Evolutionary conservation across 352 stramenopile species (phyloP).

Genomic region (Nothophytophthora sp.): DNA sequence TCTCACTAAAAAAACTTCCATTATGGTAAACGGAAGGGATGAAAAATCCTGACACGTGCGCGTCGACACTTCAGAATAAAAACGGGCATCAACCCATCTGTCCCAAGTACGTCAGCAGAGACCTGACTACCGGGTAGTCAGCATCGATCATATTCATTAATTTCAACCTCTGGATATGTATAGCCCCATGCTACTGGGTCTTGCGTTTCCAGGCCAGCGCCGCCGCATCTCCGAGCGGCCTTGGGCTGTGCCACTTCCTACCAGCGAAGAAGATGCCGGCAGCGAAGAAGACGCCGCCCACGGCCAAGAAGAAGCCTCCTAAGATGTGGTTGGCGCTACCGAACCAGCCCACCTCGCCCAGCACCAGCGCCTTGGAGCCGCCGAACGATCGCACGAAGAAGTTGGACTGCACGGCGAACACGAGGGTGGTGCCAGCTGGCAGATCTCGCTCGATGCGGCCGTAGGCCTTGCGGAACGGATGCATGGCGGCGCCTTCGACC

Average conservation of each 20-base stretch:
- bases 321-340: constrained; percentile 60
- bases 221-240: constrained; percentile 49
- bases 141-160: too few species aligned
- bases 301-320: constrained; percentile 52
- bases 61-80: too few species aligned
- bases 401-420: constrained; percentile 82
- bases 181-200: constrained; percentile 18
- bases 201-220: constrained; percentile 64
- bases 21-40: too few species aligned
- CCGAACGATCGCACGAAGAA: constrained; percentile 73
- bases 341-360: constrained; percentile 71
- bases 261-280: constrained; percentile 45
- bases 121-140: too few species aligned
- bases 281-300: constrained; percentile 55
- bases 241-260: constrained; percentile 49
- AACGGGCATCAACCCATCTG: too few species aligned
- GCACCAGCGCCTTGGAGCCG: constrained; percentile 66
- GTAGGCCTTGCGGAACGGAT: constrained; percentile 75
- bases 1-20: too few species aligned
- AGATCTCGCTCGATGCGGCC: constrained; percentile 59
- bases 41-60: too few species aligned
- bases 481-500: constrained; percentile 61
- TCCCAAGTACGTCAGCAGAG: constrained; percentile 17
- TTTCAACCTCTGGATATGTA: too few species aligned
- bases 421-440: constrained; percentile 53